Percentiles rank a stretch among this genome's conserved stretches.
Conservation (phyloP, 495 filamentous ascomycete genomes). For the Trichoderma virens region DNA sequence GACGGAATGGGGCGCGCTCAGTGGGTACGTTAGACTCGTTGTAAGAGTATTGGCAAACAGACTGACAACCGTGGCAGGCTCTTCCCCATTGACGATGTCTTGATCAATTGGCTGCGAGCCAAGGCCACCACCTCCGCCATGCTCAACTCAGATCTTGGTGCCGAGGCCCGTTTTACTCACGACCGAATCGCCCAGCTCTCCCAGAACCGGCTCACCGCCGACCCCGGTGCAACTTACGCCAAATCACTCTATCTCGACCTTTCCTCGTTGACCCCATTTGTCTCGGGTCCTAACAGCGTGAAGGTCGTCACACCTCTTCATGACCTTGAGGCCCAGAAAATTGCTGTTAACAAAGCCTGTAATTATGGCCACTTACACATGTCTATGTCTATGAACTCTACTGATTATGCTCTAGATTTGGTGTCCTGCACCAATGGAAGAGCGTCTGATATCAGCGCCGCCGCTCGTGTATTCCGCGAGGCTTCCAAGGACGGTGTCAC, state of each 20-base stretch:
- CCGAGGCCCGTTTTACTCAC: constrained; percentile 54
- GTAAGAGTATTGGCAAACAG: constrained; percentile 26
- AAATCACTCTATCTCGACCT: constrained; percentile 74
- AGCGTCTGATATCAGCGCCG: constrained; percentile 72
- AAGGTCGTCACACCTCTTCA: constrained; percentile 73
- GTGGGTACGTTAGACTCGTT: constrained; percentile 17
- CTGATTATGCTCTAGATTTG: too few relatives aligned
- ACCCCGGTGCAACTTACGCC: constrained; percentile 71
- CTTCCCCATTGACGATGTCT: constrained; percentile 73
- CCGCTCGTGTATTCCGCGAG: constrained; percentile 80
- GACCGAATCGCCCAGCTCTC: constrained; percentile 64
- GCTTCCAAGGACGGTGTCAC: constrained; percentile 48
- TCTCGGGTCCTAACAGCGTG: constrained; percentile 88
- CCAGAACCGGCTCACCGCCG: constrained; percentile 56
- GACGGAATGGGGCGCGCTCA: constrained; percentile 84
- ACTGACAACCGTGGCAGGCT: not conserved
- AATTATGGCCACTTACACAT: too few relatives aligned
- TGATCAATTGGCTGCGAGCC: constrained; percentile 66
- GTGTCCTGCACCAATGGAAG: constrained; percentile 89
- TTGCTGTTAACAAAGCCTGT: constrained; percentile 78
- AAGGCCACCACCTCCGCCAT: constrained; percentile 66
- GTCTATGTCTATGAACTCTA: too few relatives aligned
- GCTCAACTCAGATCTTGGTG: constrained; percentile 15
- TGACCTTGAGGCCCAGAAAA: constrained; percentile 63
- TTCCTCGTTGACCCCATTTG: constrained; percentile 75